Conservation (phyloP, 164 flowering plant genomes). For the Litsea cubeba region DNA sequence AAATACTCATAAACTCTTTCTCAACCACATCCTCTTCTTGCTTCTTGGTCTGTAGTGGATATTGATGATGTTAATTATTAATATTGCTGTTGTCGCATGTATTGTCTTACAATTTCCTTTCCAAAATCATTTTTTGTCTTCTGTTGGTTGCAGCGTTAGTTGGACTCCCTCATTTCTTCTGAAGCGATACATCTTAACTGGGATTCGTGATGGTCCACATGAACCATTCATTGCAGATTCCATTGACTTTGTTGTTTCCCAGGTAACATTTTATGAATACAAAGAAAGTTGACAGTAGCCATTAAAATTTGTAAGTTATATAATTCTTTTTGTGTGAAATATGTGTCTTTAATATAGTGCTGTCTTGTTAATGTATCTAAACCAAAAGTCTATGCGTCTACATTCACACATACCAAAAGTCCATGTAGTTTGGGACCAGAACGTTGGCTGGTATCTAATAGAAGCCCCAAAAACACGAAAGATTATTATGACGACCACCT, state of each 20-base stretch:
- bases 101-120: conserved; percentile 7
- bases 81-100: neutral
- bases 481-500: too few relatives aligned
- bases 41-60: neutral
- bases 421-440: too few relatives aligned
- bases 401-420: too few relatives aligned
- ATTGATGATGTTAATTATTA: neutral
- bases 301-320: too few relatives aligned
- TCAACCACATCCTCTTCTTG: neutral
- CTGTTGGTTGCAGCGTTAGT: conserved; percentile 62
- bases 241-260: conserved; percentile 95
- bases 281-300: neutral
- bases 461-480: too few relatives aligned
- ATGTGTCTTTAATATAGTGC: too few relatives aligned
- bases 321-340: too few relatives aligned
- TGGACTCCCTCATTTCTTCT: conserved; percentile 96
- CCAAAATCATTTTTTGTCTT: conserved; percentile 7
- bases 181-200: conserved; percentile 82
- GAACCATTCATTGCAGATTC: conserved; percentile 99
- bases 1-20: neutral
- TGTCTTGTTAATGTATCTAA: too few relatives aligned
- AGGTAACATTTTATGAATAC: conserved; percentile 39
- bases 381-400: too few relatives aligned
- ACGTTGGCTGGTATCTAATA: too few relatives aligned
- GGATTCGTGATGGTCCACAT: conserved; percentile 94